Percentiles rank a stretch among this genome's conserved stretches.
These are phyloP conservation scores for Aureobasidium namibiae DNA, from an alignment of 2,329 filamentous ascomycete species.

Conservation along the genomic window DNA sequence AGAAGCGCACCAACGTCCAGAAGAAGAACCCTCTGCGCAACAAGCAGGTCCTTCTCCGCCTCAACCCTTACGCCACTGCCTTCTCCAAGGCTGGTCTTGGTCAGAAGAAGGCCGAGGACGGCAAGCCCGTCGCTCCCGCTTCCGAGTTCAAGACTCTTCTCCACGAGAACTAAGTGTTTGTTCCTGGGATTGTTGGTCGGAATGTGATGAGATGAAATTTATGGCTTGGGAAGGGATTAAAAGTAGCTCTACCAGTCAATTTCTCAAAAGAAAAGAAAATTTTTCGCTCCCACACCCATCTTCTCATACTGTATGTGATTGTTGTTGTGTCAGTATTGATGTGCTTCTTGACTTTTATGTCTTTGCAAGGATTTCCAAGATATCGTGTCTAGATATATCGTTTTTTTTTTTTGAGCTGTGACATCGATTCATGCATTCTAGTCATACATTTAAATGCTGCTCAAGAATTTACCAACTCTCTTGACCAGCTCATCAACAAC, in stretches of 20 bases:
- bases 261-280: conserved; percentile 2
- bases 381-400: too few species aligned
- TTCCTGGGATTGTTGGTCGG: neutral
- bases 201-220: neutral
- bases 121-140: conserved; percentile 51
- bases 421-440: neutral
- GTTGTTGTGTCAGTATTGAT: neutral
- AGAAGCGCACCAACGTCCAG: conserved; percentile 85
- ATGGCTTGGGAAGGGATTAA: conserved; percentile 7
- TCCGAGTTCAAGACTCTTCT: conserved; percentile 43
- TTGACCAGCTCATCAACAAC: conserved; percentile 42
- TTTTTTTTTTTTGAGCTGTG: neutral
- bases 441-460: neutral
- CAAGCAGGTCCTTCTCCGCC: conserved; percentile 96
- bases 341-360: neutral
- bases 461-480: conserved; percentile 41
- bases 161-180: conserved; percentile 38
- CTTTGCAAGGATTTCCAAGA: too few species aligned
- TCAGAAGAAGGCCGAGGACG: conserved; percentile 54
- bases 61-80: conserved; percentile 94
- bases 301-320: neutral
- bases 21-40: conserved; percentile 99
- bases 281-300: neutral
- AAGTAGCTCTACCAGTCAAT: conserved; percentile 8
- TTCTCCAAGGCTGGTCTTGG: conserved; percentile 83